A percentile compares a stretch with the other conserved stretches of the same genome.
These are phyloP conservation scores for Eucalyptus guilfoylei DNA, from an alignment of 345 rosid species.

Conservation along the genomic window DNA sequence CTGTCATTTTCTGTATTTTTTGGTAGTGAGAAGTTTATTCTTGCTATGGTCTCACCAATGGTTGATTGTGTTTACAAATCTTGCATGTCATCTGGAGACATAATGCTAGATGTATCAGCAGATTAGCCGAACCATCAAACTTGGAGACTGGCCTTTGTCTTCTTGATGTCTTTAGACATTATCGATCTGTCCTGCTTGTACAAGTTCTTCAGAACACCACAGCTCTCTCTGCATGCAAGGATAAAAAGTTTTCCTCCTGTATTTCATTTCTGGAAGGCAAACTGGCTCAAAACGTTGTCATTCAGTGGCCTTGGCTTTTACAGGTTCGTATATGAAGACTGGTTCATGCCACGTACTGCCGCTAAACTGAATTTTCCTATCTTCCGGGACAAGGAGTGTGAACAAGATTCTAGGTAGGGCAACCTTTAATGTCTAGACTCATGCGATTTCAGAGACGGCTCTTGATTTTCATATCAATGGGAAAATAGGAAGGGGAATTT, in stretches of 20 bases:
- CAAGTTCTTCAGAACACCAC: neutral
- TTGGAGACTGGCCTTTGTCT: neutral
- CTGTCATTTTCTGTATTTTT: neutral
- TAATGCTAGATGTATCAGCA: neutral
- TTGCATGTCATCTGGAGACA: neutral
- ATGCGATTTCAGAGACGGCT: neutral
- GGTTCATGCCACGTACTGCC: slow-evolving; percentile 76
- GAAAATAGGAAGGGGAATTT: neutral
- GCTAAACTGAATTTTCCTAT: neutral
- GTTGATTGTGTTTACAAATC: neutral
- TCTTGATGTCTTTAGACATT: neutral
- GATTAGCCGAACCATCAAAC: neutral
- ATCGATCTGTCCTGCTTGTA: neutral
- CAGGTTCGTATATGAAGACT: slow-evolving; percentile 67
- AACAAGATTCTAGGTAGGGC: neutral
- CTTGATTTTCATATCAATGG: neutral
- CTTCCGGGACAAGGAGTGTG: neutral
- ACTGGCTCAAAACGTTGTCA: neutral
- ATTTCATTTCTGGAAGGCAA: neutral
- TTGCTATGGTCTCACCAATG: neutral
- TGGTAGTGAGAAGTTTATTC: neutral
- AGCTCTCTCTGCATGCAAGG: neutral
- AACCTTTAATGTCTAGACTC: neutral
- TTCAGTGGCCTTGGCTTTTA: neutral
- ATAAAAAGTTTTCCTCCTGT: neutral